Base-by-base conservation (phyloP, 345 rosid genomes). In the Ricinus communis region DNA sequence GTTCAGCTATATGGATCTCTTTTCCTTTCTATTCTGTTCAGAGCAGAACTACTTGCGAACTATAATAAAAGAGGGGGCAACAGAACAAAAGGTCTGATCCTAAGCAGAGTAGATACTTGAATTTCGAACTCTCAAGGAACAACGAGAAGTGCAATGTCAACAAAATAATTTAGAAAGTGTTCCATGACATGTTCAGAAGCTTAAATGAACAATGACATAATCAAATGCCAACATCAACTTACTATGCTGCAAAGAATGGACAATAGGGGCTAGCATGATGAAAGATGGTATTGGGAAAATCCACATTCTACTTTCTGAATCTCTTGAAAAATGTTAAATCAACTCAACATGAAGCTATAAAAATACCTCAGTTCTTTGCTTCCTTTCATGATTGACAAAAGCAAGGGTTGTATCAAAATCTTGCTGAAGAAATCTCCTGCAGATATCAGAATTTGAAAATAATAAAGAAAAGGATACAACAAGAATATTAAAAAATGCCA, bases 331-430 rank as follows among this genome's bases (percentile, higher is more conserved):
- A n/a, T n/a, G n/a, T n/a, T n/a, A n/a, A n/a, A n/a, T n/a, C n/a
- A n/a, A n/a, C n/a, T n/a, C n/a, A n/a, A n/a, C n/a, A 56, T 8
- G 68, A 52, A 24, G 57, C 52, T 15, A 28, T 25, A 22, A 1
- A n/a, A 45, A 46, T 79, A 93, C 98, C 96, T 93, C 97, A 45
- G 75, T 82, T 85, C 92, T 79, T 83, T 90, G 97, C 79, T 87
- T 93, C 80, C 98, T 85, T 84, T 93, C 98, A 67, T 90, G 90
- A 80, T 92, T 95, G 77, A 83, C 86, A 72, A 79, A 89, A 69
- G 97, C 96, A 85, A 95, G 92, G 59, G 90, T 90, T 69, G 97
- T 57, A 79, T 92, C 99, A 81, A 95, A 95, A 85, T 92, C 97
- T 81, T 86, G 97, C 84, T 84, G 93, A 79, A 90, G 91, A 77